phyloP scores from a whole-genome alignment of 83 land plant genomes.

The Diphasiastrum complanatum region DNA sequence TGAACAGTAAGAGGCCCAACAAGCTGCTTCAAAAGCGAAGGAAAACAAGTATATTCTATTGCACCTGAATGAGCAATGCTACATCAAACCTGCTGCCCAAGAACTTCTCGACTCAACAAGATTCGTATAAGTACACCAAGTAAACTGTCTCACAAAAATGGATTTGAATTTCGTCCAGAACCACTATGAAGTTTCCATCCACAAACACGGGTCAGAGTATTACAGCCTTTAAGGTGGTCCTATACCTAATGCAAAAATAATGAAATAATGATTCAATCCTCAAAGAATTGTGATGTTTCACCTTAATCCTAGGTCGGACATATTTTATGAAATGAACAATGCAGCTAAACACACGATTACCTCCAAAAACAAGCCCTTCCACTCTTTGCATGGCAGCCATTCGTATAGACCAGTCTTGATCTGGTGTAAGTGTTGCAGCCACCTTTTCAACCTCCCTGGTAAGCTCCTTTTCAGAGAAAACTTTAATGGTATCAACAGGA shows the following conservation, averaged over 20 bases:
- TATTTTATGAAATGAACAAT: background rate
- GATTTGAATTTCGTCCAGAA: background rate
- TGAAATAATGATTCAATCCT: too few species aligned
- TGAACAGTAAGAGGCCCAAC: slow-evolving; percentile 69
- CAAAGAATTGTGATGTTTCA: background rate
- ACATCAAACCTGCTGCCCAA: slow-evolving; percentile 4
- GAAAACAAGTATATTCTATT: slow-evolving; percentile 72
- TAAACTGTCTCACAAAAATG: background rate
- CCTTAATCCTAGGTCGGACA: too few species aligned
- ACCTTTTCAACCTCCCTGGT: slow-evolving; percentile 87
- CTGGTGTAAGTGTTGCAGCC: slow-evolving; percentile 64
- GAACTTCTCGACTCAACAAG: background rate
- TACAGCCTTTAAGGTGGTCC: too few species aligned
- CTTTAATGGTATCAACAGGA: slow-evolving; percentile 83
- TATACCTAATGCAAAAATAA: too few species aligned
- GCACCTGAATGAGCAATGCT: slow-evolving; percentile 54
- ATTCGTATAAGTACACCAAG: background rate
- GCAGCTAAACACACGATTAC: slow-evolving; percentile 26
- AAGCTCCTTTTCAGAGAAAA: slow-evolving; percentile 92
- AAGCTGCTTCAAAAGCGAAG: slow-evolving; percentile 75
- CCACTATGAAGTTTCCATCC: too few species aligned
- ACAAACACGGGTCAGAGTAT: too few species aligned
- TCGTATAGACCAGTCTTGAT: slow-evolving; percentile 94
- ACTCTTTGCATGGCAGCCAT: slow-evolving; percentile 95
- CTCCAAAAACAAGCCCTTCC: slow-evolving; percentile 94